Evolutionary conservation across 148 eudicot species (phyloP), one percentile per base, ranked within the genome.

Genomic region (Chenopodium suecicum): DNA sequence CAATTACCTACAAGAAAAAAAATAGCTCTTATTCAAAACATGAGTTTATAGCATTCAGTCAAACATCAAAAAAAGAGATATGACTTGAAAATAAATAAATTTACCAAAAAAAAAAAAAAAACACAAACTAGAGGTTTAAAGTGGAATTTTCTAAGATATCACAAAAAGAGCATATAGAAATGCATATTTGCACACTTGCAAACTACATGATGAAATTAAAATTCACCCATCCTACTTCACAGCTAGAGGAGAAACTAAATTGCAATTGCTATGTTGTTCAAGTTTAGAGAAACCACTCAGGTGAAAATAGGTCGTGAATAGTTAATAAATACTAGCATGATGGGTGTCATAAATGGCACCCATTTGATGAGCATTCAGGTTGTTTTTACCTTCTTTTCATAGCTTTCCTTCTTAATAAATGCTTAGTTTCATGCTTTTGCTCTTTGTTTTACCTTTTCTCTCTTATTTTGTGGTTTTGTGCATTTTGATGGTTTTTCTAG

Each of bases 141-240:
- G 44, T 2, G 41, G 16, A 23, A 23, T 32, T 25, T 23, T 4
- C 22, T 65, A 44, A 17, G 52, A 46, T 76, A n/a, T 37, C 17
- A 76, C 41, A 32, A 6, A 63, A 41, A 81, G 52, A 58, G 37
- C 32, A 10, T 31, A 23, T 31, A 13, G 9, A 50, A 60, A 70
- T 78, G 73, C 20, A 54, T 79, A 74, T 34, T 79, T 75, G 20
- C 37, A 31, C 32, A 50, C 66, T 23, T 12, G 54, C 41, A 34
- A 54, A 58, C 56, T 78, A 63, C 77, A 69, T 52, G 50, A 82
- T 52, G 74, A 66, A 32, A 54, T 56, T 44, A 44, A 4, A 69
- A 82, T 50, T 70, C 29, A n/a, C 46, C 22, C 64, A 84, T 62
- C n/a, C 54, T 75, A 31, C 80, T 84, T 46, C 27, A 54, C 16